Evolutionary conservation across 306 rosid genomes (phyloP).

Genomic region (Quillaja saponaria): DNA sequence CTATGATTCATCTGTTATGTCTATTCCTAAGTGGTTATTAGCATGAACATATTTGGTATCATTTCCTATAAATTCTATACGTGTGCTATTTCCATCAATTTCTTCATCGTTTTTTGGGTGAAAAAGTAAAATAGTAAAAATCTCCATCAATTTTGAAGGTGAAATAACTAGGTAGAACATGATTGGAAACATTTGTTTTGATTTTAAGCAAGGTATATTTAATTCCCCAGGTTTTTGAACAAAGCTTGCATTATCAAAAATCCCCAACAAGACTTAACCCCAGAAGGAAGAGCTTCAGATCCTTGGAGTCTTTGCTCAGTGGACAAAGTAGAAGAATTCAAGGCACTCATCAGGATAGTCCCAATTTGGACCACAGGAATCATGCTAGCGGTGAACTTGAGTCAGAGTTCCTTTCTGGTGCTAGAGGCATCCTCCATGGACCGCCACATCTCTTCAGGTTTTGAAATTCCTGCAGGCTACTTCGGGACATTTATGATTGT

Average conservation of each 20-base stretch:
- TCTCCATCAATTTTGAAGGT: too few relatives aligned
- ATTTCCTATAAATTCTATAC: too few relatives aligned
- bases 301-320: conserved; percentile 60
- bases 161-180: too few relatives aligned
- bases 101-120: too few relatives aligned
- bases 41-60: too few relatives aligned
- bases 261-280: conserved; percentile 17
- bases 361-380: conserved; percentile 39
- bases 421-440: conserved; percentile 39
- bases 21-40: too few relatives aligned
- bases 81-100: neutral
- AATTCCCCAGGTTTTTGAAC: conserved; percentile 40
- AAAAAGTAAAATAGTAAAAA: too few relatives aligned
- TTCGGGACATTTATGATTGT: neutral
- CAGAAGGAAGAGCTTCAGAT: conserved; percentile 40
- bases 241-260: conserved; percentile 53
- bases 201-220: too few relatives aligned
- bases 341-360: conserved; percentile 24
- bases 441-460: conserved; percentile 22
- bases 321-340: conserved; percentile 40
- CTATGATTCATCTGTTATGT: too few relatives aligned
- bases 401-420: conserved; percentile 16
- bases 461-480: conserved; percentile 34
- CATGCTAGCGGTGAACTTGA: conserved; percentile 4
- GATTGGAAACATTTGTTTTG: too few relatives aligned